Conservation (phyloP, 306 rosid species). For the Cicer cuneatum region DNA sequence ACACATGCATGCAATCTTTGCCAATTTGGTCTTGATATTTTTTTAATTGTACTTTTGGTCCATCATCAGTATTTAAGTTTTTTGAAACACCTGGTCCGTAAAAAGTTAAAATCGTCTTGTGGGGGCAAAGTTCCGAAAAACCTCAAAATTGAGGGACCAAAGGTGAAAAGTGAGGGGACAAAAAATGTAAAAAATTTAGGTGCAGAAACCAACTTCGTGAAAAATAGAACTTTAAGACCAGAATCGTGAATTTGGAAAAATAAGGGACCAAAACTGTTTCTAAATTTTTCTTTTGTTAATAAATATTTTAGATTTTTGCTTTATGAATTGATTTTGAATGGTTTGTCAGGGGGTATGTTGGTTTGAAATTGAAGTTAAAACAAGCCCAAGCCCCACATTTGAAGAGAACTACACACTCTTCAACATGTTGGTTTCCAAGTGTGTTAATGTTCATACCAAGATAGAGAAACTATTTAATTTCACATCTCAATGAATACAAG, state of each 20-base stretch:
- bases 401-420: slow-evolving; percentile 81
- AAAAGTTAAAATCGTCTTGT: neutral
- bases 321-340: slow-evolving; percentile 76
- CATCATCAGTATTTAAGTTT: neutral
- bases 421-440: slow-evolving; percentile 81
- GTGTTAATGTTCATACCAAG: slow-evolving; percentile 75
- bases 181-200: neutral
- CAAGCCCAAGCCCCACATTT: slow-evolving; percentile 95
- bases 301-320: slow-evolving; percentile 48
- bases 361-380: slow-evolving; percentile 97
- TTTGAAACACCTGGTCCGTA: neutral
- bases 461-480: slow-evolving; percentile 76
- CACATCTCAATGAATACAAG: slow-evolving; percentile 71
- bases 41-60: neutral
- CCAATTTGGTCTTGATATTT: neutral
- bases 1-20: neutral
- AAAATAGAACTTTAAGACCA: neutral
- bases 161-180: neutral
- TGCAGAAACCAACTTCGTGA: neutral
- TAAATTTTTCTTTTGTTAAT: neutral
- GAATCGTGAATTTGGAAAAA: neutral
- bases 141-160: neutral
- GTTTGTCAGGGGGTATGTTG: slow-evolving; percentile 99
- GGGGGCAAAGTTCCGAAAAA: neutral
- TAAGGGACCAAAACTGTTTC: neutral